These are phyloP conservation scores for Plasmodium adleri DNA, from an alignment of 169 alveolate genomes.

Conservation along the genomic window DNA sequence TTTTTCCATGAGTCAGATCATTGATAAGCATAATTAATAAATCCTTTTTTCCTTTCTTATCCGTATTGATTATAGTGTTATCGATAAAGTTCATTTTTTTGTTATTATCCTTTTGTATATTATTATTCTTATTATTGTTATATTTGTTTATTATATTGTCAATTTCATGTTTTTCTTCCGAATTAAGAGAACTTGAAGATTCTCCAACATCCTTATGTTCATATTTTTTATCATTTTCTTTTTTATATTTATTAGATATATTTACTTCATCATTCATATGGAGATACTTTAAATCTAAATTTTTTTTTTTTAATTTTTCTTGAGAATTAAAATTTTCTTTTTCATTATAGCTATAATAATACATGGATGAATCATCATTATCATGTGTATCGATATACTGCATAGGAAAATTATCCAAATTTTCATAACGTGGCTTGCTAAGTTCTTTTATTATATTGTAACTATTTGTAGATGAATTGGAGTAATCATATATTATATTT, in stretches of 20 bases:
- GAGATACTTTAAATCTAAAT: conserved; percentile 13
- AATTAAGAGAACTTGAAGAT: conserved; percentile 8
- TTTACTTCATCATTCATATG: background rate
- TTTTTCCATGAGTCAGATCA: background rate
- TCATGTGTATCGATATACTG: background rate
- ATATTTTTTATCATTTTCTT: background rate
- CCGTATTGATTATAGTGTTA: conserved; percentile 4
- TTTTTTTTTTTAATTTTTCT: conserved; percentile 9
- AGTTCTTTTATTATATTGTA: background rate
- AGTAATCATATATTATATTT: background rate
- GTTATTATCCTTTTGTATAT: background rate
- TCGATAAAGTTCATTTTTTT: background rate
- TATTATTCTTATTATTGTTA: conserved; percentile 16
- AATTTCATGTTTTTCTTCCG: conserved; percentile 12
- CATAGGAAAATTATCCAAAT: background rate
- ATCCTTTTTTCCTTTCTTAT: background rate
- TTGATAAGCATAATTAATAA: background rate
- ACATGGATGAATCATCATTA: conserved; percentile 3
- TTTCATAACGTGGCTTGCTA: conserved; percentile 1
- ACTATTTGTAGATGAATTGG: background rate
- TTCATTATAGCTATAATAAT: conserved; percentile 44
- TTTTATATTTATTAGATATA: conserved; percentile 20
- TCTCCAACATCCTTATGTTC: conserved; percentile 17
- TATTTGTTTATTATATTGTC: conserved; percentile 15
- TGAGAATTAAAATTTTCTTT: conserved; percentile 21